phyloP scores from a whole-genome alignment of 179 eudicot species.

The Beta lomatogona region DNA sequence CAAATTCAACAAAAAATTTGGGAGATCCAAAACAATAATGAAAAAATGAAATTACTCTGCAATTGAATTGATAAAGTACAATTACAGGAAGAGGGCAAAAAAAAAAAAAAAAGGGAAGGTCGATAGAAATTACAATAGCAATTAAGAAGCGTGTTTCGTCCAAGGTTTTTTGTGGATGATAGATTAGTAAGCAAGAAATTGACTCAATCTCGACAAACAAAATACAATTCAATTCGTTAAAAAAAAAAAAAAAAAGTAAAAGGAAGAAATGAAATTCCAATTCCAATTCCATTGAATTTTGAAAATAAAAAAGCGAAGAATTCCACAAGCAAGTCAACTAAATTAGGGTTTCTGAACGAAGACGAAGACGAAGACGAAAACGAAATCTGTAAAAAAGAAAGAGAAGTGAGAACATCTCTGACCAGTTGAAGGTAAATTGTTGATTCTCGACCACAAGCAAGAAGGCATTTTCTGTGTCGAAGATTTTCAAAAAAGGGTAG shows the following conservation, averaged over 20 bases:
- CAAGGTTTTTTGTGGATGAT: neutral
- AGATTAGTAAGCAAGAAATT: neutral
- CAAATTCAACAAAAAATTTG: no score
- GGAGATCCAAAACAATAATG: no score
- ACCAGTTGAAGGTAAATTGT: neutral
- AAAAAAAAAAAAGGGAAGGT: neutral
- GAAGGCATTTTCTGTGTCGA: neutral
- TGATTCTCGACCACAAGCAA: neutral
- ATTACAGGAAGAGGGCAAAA: neutral
- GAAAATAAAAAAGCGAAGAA: neutral
- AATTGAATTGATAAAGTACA: no score
- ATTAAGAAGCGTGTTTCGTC: neutral
- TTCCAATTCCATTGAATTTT: neutral
- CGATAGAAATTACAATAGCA: constrained; percentile 5
- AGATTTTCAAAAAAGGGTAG: neutral
- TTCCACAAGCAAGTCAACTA: constrained; percentile 12
- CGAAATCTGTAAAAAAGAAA: neutral
- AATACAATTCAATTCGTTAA: neutral
- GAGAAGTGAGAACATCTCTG: constrained; percentile 7
- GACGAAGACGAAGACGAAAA: neutral
- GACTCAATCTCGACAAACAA: constrained; percentile 1
- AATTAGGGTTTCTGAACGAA: neutral
- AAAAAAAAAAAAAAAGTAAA: no score
- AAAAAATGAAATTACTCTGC: no score
- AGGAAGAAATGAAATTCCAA: neutral